A percentile compares a stretch with the other conserved stretches of the same genome.
Conservation (phyloP, 116 monocot genomes). For the Dioscorea cayenensis region DNA sequence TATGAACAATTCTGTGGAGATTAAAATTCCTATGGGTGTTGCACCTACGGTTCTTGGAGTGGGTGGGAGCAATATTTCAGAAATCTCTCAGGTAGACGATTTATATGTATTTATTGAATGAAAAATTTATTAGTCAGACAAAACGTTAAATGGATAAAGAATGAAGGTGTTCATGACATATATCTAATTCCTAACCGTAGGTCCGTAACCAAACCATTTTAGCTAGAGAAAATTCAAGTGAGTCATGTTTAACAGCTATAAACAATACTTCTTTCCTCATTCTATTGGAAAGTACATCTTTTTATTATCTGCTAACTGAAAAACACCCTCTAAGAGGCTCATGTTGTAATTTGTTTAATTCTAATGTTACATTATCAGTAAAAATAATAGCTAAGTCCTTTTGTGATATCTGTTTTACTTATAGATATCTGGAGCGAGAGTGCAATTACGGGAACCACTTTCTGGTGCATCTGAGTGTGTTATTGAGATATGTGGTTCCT, state of each 20-base stretch:
- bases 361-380: neutral
- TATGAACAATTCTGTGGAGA: slow-evolving; percentile 28
- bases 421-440: slow-evolving; percentile 43
- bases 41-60: slow-evolving; percentile 26
- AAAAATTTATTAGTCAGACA: neutral
- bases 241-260: neutral
- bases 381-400: neutral
- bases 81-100: slow-evolving; percentile 38
- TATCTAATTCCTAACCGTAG: neutral
- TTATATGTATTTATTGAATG: neutral
- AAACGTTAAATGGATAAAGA: neutral
- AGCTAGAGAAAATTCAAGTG: neutral
- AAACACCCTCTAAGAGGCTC: neutral
- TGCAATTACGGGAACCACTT: slow-evolving; percentile 26
- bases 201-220: neutral
- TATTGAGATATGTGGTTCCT: slow-evolving; percentile 37
- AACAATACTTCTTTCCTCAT: neutral
- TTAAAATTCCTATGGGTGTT: slow-evolving; percentile 41
- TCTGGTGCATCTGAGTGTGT: slow-evolving; percentile 33
- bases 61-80: slow-evolving; percentile 38
- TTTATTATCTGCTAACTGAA: neutral
- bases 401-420: neutral
- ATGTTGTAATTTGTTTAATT: neutral
- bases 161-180: neutral
- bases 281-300: neutral